Evolutionary conservation across 2,329 filamentous ascomycete species (phyloP), one percentile per base, ranked within the genome.

Genomic region (Colletotrichum scovillei): DNA sequence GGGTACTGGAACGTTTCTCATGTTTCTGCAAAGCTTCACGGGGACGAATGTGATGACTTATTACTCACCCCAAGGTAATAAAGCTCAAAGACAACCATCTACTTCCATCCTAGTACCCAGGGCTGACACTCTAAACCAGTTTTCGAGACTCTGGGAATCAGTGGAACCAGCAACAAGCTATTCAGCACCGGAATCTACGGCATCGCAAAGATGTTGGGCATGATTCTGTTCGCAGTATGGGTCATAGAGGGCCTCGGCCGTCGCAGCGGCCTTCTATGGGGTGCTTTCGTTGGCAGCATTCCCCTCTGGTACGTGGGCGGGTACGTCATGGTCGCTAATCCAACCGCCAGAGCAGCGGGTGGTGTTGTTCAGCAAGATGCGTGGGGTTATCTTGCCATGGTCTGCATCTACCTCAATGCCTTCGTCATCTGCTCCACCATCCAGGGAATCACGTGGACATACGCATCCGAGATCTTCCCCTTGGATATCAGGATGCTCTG

Each of bases 1-100:
- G 83, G 52, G 87, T 81, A 75, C 91, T 82, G 89, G 81, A 55
- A 46, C 84, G 87, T 76, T 89, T 84, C 87, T 91, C 87, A 82
- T 83, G 80, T 81, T 82, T 42, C 74, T 81, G 6, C 80, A 83
- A 75, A 79, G 78, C 38, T 78, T 81, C 56, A 81, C 79, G 0
- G 80, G 75, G 63, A 71, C 32, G 14, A 35, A 35, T 5, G 11
- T 35, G 5, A 5, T 35, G 1, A 35, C 32, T 19, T 6, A 26
- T 5, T 22, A 14, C 24, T 19, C 8, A 6, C 16, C 16, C 22
- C 16, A 22, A 28, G 26, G 26, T 28, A 28, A 28, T 28, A 28
- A 5, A 28, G 26, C 26, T 22, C 22, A 22, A 22, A 22, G 22
- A 22, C 22, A 22, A 22, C 22, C 22, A 22, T 22, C 22, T 22